phyloP scores from a whole-genome alignment of 352 stramenopile species.

The Phytopythium delawarense region DNA sequence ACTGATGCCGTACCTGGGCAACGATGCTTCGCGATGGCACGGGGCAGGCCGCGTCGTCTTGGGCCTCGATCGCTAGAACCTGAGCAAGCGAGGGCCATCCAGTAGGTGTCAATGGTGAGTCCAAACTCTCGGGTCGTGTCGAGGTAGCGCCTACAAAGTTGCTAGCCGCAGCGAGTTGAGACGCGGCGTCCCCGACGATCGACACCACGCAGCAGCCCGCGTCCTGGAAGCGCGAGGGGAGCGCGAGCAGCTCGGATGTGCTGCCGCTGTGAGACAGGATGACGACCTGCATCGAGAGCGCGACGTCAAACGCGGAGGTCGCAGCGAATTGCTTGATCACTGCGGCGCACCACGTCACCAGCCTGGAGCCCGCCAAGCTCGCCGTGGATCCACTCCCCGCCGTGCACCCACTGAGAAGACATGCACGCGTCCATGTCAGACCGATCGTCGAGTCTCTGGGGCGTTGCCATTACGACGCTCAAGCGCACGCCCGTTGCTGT shows the following conservation, averaged over 20 bases:
- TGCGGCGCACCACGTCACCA: slow-evolving; percentile 44
- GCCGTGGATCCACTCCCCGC: slow-evolving; percentile 74
- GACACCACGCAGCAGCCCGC: slow-evolving; percentile 38
- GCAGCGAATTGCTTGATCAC: no score
- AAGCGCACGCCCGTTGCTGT: no score
- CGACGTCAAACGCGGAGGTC: background rate
- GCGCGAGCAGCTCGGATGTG: slow-evolving; percentile 50
- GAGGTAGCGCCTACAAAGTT: slow-evolving; percentile 27
- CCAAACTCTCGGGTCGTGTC: background rate
- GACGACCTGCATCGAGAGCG: slow-evolving; percentile 31
- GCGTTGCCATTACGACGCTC: background rate
- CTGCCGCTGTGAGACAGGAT: slow-evolving; percentile 71
- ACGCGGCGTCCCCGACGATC: slow-evolving; percentile 39
- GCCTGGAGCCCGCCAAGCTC: slow-evolving; percentile 63
- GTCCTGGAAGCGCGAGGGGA: slow-evolving; percentile 43
- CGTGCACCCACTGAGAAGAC: slow-evolving; percentile 56
- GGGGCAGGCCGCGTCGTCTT: slow-evolving; percentile 43
- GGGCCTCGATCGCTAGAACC: slow-evolving; percentile 37
- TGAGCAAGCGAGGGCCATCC: slow-evolving; percentile 9
- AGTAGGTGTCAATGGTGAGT: no score
- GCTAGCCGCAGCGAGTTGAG: slow-evolving; percentile 26
- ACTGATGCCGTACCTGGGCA: slow-evolving; percentile 38
- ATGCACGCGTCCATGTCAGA: background rate
- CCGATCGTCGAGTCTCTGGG: no score
- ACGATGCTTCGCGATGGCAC: slow-evolving; percentile 79